Evolutionary conservation across 1,284 basidiomycete genomes (phyloP).

Genomic region (Coniferiporia sulphurascens): DNA sequence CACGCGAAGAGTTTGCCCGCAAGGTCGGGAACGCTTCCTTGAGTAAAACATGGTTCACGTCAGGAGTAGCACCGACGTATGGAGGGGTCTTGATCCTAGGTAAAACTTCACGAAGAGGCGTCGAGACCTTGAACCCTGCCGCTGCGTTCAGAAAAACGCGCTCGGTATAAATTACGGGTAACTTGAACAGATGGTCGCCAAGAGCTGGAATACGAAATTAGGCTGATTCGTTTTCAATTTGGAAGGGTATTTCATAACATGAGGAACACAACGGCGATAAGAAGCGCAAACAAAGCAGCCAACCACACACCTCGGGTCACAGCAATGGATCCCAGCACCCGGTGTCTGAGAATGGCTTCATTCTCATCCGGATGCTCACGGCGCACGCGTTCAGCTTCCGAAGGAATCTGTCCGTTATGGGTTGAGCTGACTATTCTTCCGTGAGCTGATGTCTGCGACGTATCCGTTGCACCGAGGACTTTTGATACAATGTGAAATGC

Average conservation of each 20-base stretch:
- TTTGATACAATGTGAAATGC: not conserved
- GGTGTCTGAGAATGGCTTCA: slow-evolving; percentile 23
- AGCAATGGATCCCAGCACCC: slow-evolving; percentile 32
- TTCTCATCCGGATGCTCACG: slow-evolving; percentile 32
- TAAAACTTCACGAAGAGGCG: slow-evolving; percentile 20
- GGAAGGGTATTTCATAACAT: too few species aligned
- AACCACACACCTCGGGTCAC: slow-evolving; percentile 27
- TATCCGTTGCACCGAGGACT: slow-evolving; percentile 27
- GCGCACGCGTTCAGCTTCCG: slow-evolving; percentile 28
- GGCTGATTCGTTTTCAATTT: not conserved
- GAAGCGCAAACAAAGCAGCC: not conserved
- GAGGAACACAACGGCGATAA: too few species aligned
- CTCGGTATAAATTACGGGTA: slow-evolving; percentile 29
- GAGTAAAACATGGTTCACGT: slow-evolving; percentile 39
- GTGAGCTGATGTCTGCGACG: slow-evolving; percentile 22
- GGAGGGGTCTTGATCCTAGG: slow-evolving; percentile 50
- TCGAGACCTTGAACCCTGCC: slow-evolving; percentile 24
- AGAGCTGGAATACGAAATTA: slow-evolving; percentile 25
- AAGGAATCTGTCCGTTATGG: slow-evolving; percentile 30
- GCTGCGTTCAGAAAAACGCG: slow-evolving; percentile 29
- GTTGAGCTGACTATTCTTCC: slow-evolving; percentile 25
- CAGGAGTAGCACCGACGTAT: slow-evolving; percentile 49
- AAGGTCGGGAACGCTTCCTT: slow-evolving; percentile 17
- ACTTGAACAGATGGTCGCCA: slow-evolving; percentile 33
- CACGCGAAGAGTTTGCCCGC: not conserved